Evolutionary conservation across 139 green algal genomes (phyloP).

Genomic region (Chlorella ohadii): DNA sequence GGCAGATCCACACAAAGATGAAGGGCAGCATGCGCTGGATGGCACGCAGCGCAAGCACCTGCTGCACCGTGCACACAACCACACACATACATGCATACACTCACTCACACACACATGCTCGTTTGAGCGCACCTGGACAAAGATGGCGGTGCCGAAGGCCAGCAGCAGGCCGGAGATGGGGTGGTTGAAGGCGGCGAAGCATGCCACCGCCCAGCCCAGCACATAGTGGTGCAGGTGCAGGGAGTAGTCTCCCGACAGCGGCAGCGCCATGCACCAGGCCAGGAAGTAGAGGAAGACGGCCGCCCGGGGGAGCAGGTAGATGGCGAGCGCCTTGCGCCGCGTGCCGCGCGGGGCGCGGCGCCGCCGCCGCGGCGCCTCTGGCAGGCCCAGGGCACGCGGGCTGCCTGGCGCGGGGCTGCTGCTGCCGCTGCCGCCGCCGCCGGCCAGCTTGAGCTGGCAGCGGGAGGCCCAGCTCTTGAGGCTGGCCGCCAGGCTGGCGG

Average conservation of each 20-base stretch:
- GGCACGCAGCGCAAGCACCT: too few relatives aligned
- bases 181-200: constrained; percentile 28
- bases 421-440: too few relatives aligned
- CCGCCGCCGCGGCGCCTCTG: not conserved
- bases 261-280: not conserved
- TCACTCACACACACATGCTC: too few relatives aligned
- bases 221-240: constrained; percentile 31
- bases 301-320: constrained; percentile 19
- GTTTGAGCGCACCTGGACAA: constrained; percentile 32
- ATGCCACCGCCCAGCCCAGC: constrained; percentile 22
- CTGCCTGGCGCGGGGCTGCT: too few relatives aligned
- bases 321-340: not conserved
- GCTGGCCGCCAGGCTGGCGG: too few relatives aligned
- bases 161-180: constrained; percentile 16
- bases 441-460: too few relatives aligned
- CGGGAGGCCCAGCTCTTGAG: too few relatives aligned
- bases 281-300: constrained; percentile 5
- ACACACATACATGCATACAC: too few relatives aligned
- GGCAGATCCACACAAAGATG: too few relatives aligned
- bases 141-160: not conserved
- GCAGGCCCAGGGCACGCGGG: too few relatives aligned
- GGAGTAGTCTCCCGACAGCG: not conserved
- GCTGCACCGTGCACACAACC: too few relatives aligned
- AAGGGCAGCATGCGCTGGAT: too few relatives aligned
- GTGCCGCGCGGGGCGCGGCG: not conserved